Evolutionary conservation across 225 moss, liverwort and hornwort genomes (phyloP).

Genomic region (Marchantia paleacea): DNA sequence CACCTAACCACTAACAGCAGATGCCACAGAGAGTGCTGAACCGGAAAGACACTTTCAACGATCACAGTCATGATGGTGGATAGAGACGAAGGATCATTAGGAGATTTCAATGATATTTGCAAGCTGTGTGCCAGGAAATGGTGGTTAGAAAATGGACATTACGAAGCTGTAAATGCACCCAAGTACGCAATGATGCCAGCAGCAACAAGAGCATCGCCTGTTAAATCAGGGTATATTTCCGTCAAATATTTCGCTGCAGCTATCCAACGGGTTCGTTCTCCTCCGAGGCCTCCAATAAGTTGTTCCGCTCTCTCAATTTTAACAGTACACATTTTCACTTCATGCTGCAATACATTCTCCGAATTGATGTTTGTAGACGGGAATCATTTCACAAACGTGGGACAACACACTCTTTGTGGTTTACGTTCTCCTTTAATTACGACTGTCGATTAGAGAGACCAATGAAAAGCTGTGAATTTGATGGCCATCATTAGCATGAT

Average conservation of each 20-base stretch:
- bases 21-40: no score
- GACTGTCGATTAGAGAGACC: not conserved
- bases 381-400: not conserved
- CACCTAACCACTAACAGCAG: no score
- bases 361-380: not conserved
- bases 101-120: not conserved
- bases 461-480: not conserved
- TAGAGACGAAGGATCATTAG: no score
- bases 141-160: not conserved
- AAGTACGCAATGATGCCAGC: constrained; percentile 86
- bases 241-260: constrained; percentile 67
- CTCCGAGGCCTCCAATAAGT: constrained; percentile 86
- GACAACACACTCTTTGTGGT: not conserved
- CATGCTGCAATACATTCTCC: constrained; percentile 62
- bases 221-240: constrained; percentile 64
- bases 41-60: no score
- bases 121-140: not conserved
- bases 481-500: no score
- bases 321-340: constrained; percentile 91
- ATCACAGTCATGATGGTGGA: no score
- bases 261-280: constrained; percentile 75
- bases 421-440: no score
- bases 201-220: constrained; percentile 74
- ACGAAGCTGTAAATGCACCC: constrained; percentile 85
- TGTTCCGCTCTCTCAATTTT: constrained; percentile 88